These are phyloP conservation scores for Suillus brevipes DNA, from an alignment of 768 basidiomycete species.

Conservation along the genomic window DNA sequence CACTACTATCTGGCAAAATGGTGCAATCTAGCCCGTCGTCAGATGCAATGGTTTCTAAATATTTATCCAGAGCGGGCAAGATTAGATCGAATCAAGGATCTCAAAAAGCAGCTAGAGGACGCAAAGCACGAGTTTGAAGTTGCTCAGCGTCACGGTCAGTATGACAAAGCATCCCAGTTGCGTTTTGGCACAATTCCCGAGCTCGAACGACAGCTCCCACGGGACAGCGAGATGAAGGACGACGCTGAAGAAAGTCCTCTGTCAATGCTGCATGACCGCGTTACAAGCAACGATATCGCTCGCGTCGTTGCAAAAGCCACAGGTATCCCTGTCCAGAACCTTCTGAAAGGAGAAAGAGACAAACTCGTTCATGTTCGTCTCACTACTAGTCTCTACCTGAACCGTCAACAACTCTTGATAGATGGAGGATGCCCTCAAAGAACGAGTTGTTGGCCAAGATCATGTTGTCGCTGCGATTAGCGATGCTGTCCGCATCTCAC, in stretches of 20 bases:
- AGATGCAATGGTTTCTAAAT: neutral
- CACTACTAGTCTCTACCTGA: slow-evolving; percentile 1
- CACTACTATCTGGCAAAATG: slow-evolving; percentile 71
- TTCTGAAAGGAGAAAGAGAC: slow-evolving; percentile 87
- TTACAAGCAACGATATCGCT: slow-evolving; percentile 87
- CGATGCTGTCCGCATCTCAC: slow-evolving; percentile 89
- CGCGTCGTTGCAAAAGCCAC: slow-evolving; percentile 86
- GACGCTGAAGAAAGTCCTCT: slow-evolving; percentile 44
- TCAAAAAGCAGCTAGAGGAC: slow-evolving; percentile 74
- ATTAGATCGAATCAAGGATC: slow-evolving; percentile 67
- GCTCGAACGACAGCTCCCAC: slow-evolving; percentile 68
- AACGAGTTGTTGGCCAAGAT: slow-evolving; percentile 87
- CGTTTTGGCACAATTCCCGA: slow-evolving; percentile 86
- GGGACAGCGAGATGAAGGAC: slow-evolving; percentile 46
- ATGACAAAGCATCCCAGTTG: slow-evolving; percentile 79
- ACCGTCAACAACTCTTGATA: slow-evolving; percentile 27
- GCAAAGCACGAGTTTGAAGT: slow-evolving; percentile 86
- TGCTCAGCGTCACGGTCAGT: slow-evolving; percentile 86
- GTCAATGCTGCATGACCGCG: slow-evolving; percentile 78
- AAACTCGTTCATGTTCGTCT: slow-evolving; percentile 79
- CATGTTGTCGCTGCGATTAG: slow-evolving; percentile 83
- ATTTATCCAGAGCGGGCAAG: slow-evolving; percentile 58
- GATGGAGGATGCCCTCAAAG: slow-evolving; percentile 83
- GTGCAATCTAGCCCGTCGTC: slow-evolving; percentile 35
- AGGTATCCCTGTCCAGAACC: slow-evolving; percentile 86